Conservation (phyloP, 139 green algal genomes). For the Closterium sp. region DNA sequence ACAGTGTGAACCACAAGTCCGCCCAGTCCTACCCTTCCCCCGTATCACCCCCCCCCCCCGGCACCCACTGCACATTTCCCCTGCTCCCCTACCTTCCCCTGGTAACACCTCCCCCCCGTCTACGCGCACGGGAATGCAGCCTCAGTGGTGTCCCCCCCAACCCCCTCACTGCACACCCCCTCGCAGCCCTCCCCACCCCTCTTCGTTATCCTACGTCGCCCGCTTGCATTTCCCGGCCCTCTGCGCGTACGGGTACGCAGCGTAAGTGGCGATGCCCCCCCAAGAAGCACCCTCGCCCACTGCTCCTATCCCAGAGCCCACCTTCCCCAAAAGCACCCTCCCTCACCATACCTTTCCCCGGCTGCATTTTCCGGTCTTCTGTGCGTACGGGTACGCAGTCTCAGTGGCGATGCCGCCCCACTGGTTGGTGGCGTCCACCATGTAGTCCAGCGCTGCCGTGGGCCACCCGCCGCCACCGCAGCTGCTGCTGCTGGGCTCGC, state of each 20-base stretch:
- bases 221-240: background rate
- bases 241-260: background rate
- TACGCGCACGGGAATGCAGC: no score
- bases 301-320: no score
- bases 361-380: background rate
- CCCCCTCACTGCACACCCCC: no score
- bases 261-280: background rate
- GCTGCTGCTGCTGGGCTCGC: background rate
- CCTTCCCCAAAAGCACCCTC: background rate
- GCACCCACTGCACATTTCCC: no score
- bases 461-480: background rate
- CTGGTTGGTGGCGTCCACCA: background rate
- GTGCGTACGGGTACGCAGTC: background rate
- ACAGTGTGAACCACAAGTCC: no score
- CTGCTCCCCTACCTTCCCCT: background rate
- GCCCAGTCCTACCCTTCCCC: background rate
- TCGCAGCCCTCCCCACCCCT: background rate
- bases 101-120: no score
- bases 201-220: background rate
- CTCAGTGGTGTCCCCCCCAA: no score
- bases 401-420: background rate
- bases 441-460: background rate
- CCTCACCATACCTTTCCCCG: background rate
- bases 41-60: background rate
- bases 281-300: no score